phyloP scores from a whole-genome alignment of 2,329 filamentous ascomycete species.

The Nectriaceae sp. region DNA sequence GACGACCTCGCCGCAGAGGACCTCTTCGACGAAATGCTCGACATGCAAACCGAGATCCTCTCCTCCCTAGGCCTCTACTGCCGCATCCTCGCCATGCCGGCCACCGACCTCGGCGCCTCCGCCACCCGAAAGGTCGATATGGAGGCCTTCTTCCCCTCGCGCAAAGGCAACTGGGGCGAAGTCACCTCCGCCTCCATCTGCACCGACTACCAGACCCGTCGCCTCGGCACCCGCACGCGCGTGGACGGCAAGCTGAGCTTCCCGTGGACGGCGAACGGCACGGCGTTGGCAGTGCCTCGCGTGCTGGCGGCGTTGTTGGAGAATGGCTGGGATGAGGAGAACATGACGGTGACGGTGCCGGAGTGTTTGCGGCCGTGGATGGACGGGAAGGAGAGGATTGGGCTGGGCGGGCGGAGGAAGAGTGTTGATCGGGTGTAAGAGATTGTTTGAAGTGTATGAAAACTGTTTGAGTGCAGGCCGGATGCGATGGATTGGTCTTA shows the following conservation, averaged over 20 bases:
- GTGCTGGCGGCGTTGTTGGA: conserved; percentile 88
- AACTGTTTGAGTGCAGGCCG: not conserved
- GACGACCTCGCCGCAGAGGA: conserved; percentile 49
- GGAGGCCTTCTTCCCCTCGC: conserved; percentile 89
- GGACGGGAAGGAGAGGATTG: conserved; percentile 71
- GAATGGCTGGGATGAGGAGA: conserved; percentile 80
- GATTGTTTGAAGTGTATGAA: not conserved
- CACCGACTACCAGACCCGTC: conserved; percentile 88
- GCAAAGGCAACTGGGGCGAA: conserved; percentile 78
- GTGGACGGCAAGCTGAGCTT: conserved; percentile 62
- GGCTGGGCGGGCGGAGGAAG: conserved; percentile 32
- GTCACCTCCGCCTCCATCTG: conserved; percentile 89
- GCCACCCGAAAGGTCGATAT: conserved; percentile 89
- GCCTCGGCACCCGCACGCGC: conserved; percentile 75
- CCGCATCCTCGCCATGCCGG: conserved; percentile 91
- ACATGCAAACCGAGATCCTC: conserved; percentile 84
- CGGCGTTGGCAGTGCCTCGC: conserved; percentile 86
- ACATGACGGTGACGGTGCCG: conserved; percentile 70
- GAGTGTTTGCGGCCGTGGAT: conserved; percentile 82
- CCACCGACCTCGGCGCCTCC: conserved; percentile 83
- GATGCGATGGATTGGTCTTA: not conserved
- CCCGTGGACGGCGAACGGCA: conserved; percentile 92
- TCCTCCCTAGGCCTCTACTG: conserved; percentile 76
- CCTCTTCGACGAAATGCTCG: conserved; percentile 82
- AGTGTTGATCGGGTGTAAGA: conserved; percentile 31